Conservation (phyloP, 1,284 basidiomycete species). For the Phylloporus sp. region DNA sequence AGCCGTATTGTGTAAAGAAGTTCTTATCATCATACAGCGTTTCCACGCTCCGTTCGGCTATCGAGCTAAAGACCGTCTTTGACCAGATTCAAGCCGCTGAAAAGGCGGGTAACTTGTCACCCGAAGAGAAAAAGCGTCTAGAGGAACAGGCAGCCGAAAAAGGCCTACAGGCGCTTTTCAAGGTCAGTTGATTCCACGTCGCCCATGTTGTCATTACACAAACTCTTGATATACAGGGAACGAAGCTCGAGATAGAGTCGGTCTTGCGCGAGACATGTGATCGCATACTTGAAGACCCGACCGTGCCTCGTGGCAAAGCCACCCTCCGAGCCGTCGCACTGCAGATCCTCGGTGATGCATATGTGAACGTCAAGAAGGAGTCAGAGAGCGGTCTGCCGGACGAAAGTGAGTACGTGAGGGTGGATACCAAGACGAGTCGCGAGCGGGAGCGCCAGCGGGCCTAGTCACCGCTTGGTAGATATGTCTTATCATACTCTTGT, state of each 20-base stretch:
- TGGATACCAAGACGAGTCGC: conserved; percentile 77
- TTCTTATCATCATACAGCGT: conserved; percentile 60
- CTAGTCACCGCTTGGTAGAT: conserved; percentile 11
- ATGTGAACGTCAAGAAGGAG: conserved; percentile 76
- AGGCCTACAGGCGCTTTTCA: conserved; percentile 91
- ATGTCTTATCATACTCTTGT: background rate
- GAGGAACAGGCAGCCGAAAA: conserved; percentile 98
- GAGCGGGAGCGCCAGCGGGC: conserved; percentile 45
- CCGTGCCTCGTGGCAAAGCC: conserved; percentile 65
- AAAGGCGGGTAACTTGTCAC: conserved; percentile 82
- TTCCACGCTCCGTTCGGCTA: conserved; percentile 86
- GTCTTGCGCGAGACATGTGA: conserved; percentile 95
- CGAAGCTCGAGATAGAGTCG: conserved; percentile 94
- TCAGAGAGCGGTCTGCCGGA: conserved; percentile 49
- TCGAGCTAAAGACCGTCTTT: conserved; percentile 94
- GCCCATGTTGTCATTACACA: background rate
- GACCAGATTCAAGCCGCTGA: conserved; percentile 95
- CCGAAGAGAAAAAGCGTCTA: conserved; percentile 88
- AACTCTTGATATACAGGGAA: conserved; percentile 61
- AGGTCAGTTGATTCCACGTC: conserved; percentile 53
- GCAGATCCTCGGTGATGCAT: conserved; percentile 84
- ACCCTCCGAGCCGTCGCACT: conserved; percentile 82
- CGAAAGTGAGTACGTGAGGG: conserved; percentile 83
- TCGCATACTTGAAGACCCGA: conserved; percentile 73
- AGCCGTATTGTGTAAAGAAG: conserved; percentile 4